These are phyloP conservation scores for Nakaseomyces sp. DNA, from an alignment of 1,139 yeast species.

Conservation along the genomic window DNA sequence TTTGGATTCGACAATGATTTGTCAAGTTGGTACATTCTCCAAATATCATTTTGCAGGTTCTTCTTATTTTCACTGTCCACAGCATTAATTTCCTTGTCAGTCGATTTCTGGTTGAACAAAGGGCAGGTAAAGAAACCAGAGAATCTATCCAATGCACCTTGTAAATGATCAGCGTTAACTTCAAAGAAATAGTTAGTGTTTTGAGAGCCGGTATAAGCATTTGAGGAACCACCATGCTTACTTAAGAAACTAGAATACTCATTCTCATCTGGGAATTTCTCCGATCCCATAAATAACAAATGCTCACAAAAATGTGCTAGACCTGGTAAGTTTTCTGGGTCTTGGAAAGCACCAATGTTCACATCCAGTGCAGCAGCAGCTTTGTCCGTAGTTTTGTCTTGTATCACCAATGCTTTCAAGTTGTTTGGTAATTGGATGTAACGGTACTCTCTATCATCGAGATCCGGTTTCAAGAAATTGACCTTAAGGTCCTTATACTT, in stretches of 20 bases:
- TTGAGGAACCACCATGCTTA: conserved; percentile 57
- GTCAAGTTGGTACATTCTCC: conserved; percentile 84
- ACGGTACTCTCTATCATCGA: conserved; percentile 71
- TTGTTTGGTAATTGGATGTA: conserved; percentile 57
- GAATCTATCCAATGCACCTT: conserved; percentile 86
- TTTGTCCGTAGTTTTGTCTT: conserved; percentile 79
- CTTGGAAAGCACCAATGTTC: conserved; percentile 81
- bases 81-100: conserved; percentile 87
- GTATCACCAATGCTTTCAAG: conserved; percentile 65
- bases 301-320: conserved; percentile 97
- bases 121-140: conserved; percentile 88
- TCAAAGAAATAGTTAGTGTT: conserved; percentile 91
- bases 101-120: conserved; percentile 67
- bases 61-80: conserved; percentile 95
- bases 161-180: conserved; percentile 61
- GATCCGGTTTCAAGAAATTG: conserved; percentile 45
- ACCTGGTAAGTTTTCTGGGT: conserved; percentile 67
- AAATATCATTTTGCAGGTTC: conserved; percentile 77
- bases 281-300: conserved; percentile 91
- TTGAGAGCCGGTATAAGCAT: conserved; percentile 84
- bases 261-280: conserved; percentile 83
- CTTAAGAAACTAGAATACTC: conserved; percentile 75
- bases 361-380: conserved; percentile 92
- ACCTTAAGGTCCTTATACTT: conserved; percentile 13
- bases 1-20: conserved; percentile 59